phyloP scores from a whole-genome alignment of 495 filamentous ascomycete species.

The Filosporella fistucella region DNA sequence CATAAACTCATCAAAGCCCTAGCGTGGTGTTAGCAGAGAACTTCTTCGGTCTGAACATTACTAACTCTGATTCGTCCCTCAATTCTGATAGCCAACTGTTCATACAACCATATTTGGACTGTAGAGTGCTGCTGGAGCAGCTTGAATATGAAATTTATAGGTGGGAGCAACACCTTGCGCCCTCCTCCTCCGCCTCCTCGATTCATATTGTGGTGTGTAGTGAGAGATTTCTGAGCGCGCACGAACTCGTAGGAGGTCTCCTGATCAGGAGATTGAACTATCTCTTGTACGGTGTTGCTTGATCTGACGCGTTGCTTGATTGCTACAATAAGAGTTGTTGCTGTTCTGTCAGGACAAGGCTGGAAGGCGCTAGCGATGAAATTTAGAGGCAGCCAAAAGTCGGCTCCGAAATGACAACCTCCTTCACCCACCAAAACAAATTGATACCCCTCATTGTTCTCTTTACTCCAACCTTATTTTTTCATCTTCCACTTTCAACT shows the following conservation, averaged over 20 bases:
- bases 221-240: too few species aligned
- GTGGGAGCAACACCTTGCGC: conserved; percentile 88
- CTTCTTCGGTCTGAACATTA: neutral
- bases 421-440: neutral
- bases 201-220: conserved; percentile 70
- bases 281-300: too few species aligned
- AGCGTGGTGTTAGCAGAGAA: conserved; percentile 11
- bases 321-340: too few species aligned
- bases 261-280: too few species aligned
- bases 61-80: conserved; percentile 89
- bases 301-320: too few species aligned
- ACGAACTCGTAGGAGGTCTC: too few species aligned
- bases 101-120: conserved; percentile 94
- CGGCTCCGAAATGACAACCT: too few species aligned
- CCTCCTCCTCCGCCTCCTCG: conserved; percentile 73
- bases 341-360: too few species aligned
- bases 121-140: conserved; percentile 83
- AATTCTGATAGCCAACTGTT: conserved; percentile 89
- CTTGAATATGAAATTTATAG: conserved; percentile 99
- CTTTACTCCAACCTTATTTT: neutral
- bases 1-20: conserved; percentile 99
- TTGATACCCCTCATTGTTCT: neutral
- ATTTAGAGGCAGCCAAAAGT: too few species aligned
- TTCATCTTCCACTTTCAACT: conserved; percentile 6
- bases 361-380: too few species aligned